These are phyloP conservation scores for Debaryomyces singareniensis DNA, from an alignment of 1,139 yeast genomes.

Conservation along the genomic window DNA sequence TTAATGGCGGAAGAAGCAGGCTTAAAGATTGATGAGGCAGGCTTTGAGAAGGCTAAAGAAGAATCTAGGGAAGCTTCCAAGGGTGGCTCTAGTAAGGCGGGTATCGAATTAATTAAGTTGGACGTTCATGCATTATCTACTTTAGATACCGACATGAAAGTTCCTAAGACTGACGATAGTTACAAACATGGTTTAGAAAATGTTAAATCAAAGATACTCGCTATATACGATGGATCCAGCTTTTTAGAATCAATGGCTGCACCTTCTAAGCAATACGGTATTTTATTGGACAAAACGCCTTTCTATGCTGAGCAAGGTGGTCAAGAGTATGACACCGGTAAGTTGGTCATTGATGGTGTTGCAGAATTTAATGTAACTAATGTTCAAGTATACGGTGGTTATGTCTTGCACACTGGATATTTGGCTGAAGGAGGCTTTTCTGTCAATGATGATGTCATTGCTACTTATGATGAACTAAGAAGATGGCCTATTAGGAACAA, in stretches of 20 bases:
- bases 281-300: conserved; percentile 82
- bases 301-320: conserved; percentile 99
- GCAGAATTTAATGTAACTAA: conserved; percentile 86
- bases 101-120: conserved; percentile 60
- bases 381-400: conserved; percentile 90
- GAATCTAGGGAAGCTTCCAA: conserved; percentile 93
- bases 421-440: conserved; percentile 68
- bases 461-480: conserved; percentile 86
- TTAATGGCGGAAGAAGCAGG: conserved; percentile 99
- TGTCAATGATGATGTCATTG: conserved; percentile 68
- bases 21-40: conserved; percentile 84
- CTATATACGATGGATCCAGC: conserved; percentile 61
- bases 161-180: conserved; percentile 79
- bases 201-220: conserved; percentile 57
- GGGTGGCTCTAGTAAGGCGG: conserved; percentile 65
- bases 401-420: conserved; percentile 89
- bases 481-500: conserved; percentile 97
- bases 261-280: conserved; percentile 58
- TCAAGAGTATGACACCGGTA: conserved; percentile 95
- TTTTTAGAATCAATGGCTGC: conserved; percentile 47
- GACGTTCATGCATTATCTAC: conserved; percentile 85
- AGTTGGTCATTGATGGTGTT: conserved; percentile 78
- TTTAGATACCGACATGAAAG: conserved; percentile 48
- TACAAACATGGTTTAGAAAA: conserved; percentile 66
- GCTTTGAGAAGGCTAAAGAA: conserved; percentile 82